phyloP scores from a whole-genome alignment of 2,329 filamentous ascomycete species.

The Helminthosporium solani region DNA sequence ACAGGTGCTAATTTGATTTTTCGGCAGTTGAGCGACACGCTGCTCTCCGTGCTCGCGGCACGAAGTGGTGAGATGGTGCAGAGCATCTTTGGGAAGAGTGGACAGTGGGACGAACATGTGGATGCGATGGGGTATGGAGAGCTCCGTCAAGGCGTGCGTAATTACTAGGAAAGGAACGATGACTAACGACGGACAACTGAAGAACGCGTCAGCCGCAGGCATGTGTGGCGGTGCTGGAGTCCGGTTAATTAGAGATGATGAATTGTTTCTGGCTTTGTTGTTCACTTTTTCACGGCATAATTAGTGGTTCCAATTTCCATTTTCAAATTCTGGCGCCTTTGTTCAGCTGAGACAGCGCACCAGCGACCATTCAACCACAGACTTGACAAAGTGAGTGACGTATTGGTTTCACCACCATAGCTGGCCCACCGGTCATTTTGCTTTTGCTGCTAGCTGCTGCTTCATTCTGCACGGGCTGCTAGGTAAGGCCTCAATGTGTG shows the following conservation, averaged over 20 bases:
- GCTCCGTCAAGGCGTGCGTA: slow-evolving; percentile 13
- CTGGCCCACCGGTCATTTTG: too few relatives aligned
- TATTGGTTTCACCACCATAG: too few relatives aligned
- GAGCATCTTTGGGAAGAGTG: slow-evolving; percentile 63
- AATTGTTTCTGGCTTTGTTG: too few relatives aligned
- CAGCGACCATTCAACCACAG: too few relatives aligned
- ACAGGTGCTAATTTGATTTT: slow-evolving; percentile 17
- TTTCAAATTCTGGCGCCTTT: too few relatives aligned
- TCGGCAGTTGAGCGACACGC: slow-evolving; percentile 70
- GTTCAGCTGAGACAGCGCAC: too few relatives aligned
- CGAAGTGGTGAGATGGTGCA: slow-evolving; percentile 76
- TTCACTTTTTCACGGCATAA: too few relatives aligned
- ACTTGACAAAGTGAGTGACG: too few relatives aligned
- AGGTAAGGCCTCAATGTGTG: background rate
- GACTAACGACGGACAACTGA: background rate
- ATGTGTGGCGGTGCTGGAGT: background rate
- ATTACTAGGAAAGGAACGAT: slow-evolving; percentile 3
- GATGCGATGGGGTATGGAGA: slow-evolving; percentile 27
- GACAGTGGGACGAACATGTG: slow-evolving; percentile 26
- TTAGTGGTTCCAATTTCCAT: too few relatives aligned
- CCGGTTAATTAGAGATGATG: too few relatives aligned
- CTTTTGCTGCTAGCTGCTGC: too few relatives aligned
- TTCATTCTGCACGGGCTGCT: background rate
- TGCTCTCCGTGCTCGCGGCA: slow-evolving; percentile 75
- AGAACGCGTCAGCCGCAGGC: background rate